Conservation (phyloP, 1,284 basidiomycete genomes). For the Heterobasidion parviporum region DNA sequence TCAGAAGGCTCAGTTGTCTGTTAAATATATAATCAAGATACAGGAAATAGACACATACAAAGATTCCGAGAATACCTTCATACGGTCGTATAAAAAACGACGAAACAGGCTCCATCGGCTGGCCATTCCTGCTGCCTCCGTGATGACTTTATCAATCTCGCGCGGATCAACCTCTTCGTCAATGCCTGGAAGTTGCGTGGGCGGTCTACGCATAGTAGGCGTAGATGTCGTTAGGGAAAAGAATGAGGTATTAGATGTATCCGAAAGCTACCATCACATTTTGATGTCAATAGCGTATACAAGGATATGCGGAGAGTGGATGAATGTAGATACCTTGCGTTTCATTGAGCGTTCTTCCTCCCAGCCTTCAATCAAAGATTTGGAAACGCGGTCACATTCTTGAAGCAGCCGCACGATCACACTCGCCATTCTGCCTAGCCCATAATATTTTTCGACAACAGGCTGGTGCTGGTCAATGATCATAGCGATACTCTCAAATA, state of each 20-base stretch:
- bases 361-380: constrained; percentile 77
- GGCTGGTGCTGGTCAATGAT: constrained; percentile 97
- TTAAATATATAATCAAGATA: constrained; percentile 1
- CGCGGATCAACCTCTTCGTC: constrained; percentile 79
- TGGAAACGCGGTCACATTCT: constrained; percentile 83
- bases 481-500: constrained; percentile 93
- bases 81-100: constrained; percentile 74
- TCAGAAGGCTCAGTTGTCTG: constrained; percentile 11
- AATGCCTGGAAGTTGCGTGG: constrained; percentile 20
- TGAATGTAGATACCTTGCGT: constrained; percentile 45
- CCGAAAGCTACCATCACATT: constrained; percentile 19
- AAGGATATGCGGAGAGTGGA: not conserved
- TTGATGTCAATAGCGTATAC: not conserved
- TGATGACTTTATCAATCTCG: constrained; percentile 84
- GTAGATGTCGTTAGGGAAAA: constrained; percentile 18
- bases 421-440: constrained; percentile 72
- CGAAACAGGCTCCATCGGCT: constrained; percentile 90
- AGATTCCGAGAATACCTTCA: constrained; percentile 38
- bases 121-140: constrained; percentile 84
- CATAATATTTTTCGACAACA: constrained; percentile 97
- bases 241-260: constrained; percentile 15
- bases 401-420: constrained; percentile 75
- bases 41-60: not conserved
- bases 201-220: constrained; percentile 28
- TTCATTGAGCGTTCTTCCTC: constrained; percentile 77